Percentiles rank a stretch among this genome's conserved stretches.
Evolutionary conservation across 768 basidiomycete species (phyloP).

Genomic region (Botryobasidium botryosum): DNA sequence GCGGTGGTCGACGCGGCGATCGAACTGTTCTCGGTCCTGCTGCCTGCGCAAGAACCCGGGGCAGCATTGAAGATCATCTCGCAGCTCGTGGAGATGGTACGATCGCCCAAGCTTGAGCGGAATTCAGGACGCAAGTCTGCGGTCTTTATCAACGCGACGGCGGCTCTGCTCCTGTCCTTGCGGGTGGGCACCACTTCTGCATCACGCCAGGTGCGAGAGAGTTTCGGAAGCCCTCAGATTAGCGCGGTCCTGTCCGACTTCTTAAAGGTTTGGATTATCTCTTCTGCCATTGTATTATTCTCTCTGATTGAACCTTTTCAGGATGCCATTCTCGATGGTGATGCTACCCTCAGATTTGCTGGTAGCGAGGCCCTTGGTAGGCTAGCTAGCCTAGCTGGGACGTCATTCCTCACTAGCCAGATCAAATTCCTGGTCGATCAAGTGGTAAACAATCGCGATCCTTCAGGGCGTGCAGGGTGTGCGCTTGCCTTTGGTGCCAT

Average conservation of each 20-base stretch:
- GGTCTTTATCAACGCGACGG: slow-evolving; percentile 58
- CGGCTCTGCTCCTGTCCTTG: slow-evolving; percentile 57
- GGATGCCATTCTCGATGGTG: slow-evolving; percentile 71
- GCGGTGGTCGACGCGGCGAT: slow-evolving; percentile 80
- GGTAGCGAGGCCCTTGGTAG: slow-evolving; percentile 83
- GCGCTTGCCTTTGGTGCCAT: slow-evolving; percentile 85
- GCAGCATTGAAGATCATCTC: slow-evolving; percentile 37
- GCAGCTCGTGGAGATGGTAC: slow-evolving; percentile 44
- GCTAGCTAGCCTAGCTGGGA: slow-evolving; percentile 66
- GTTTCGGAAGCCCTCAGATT: slow-evolving; percentile 47
- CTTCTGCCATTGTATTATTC: neutral
- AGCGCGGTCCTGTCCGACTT: slow-evolving; percentile 47
- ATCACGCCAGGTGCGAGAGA: slow-evolving; percentile 43
- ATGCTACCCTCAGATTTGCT: slow-evolving; percentile 53
- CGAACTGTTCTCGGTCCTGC: slow-evolving; percentile 63
- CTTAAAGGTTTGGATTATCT: slow-evolving; percentile 44
- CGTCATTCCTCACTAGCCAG: slow-evolving; percentile 66
- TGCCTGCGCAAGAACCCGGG: slow-evolving; percentile 57
- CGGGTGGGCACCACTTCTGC: slow-evolving; percentile 19
- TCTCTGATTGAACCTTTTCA: too few relatives aligned
- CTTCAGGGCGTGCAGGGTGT: slow-evolving; percentile 82
- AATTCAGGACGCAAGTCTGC: slow-evolving; percentile 79
- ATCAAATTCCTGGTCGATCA: slow-evolving; percentile 85
- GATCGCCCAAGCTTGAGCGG: slow-evolving; percentile 66
- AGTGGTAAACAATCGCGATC: slow-evolving; percentile 88